Evolutionary conservation across 208 protist species (phyloP), one percentile per base, ranked within the genome.

Genomic region (Trypanosoma cruzi): DNA sequence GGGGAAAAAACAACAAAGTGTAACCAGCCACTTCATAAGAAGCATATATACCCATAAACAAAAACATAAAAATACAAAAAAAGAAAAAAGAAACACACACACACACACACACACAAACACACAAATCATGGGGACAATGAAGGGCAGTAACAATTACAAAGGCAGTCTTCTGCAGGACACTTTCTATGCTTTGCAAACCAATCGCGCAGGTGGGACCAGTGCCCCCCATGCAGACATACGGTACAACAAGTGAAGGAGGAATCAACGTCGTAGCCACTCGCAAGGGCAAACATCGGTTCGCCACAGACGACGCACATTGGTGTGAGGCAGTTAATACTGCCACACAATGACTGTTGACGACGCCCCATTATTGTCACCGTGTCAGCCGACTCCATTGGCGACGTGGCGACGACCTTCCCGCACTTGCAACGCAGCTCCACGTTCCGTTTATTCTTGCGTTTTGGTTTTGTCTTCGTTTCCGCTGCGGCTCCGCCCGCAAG

Each of bases 121-220:
- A 20, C 56, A 13, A 26, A 20, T 49, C 44, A 49, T 49, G 16
- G 53, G 24, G 32, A 16, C 2, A 55, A 55, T 11, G 37, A 52
- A 52, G 52, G 29, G 24, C 56, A 32, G 34, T 58, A 83, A 59
- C 92, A 97, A 44, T 71, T 73, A 52, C 92, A 97, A 0, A 66
- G 71, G 50, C 92, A 97, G 44, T 86, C 85, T 71, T 95, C 89
- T 10, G 94, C 90, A 11, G 92, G 79, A 72, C 92, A 97, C 60
- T 85, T 84, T 0, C 61, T 64, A 68, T 97, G 90, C 71, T 94
- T 94, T 20, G 69, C 62, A 68, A 96, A 95, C 92, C 92, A 97
- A 62, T 90, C 86, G 1, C 77, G 74, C 48, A 95, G 34, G 71
- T 97, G 90, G 36, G 70, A 74, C 73, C 67, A 90, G 66, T 97